phyloP scores from a whole-genome alignment of 176 grass and related monocot genomes.

The Cenchrus fungigraminus region DNA sequence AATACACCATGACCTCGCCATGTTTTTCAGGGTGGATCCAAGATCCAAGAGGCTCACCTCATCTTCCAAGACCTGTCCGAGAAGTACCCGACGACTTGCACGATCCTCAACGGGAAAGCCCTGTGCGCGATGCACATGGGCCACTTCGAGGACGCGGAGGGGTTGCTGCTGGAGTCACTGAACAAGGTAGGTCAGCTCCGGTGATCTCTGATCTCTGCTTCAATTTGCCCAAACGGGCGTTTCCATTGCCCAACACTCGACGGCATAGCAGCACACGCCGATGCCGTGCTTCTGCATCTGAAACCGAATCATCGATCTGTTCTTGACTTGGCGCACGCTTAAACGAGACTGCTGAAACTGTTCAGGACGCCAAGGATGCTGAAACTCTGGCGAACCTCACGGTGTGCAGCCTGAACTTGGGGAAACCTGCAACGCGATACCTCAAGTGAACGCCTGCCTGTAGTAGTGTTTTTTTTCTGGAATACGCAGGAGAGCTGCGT shows the following conservation, averaged over 20 bases:
- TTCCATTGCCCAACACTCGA: not conserved
- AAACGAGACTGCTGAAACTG: not conserved
- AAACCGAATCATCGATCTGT: not conserved
- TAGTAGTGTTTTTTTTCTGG: too few relatives aligned
- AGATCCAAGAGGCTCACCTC: conserved; percentile 77
- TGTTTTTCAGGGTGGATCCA: conserved; percentile 65
- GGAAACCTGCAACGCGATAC: conserved; percentile 72
- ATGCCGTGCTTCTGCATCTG: not conserved
- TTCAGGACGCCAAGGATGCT: conserved; percentile 78
- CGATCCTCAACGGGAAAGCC: conserved; percentile 82
- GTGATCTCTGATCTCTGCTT: not conserved
- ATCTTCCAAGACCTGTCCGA: conserved; percentile 85
- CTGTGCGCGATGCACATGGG: conserved; percentile 80
- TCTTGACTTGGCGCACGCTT: not conserved
- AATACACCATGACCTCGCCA: not conserved
- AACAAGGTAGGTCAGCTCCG: conserved; percentile 74
- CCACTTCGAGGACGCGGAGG: conserved; percentile 73
- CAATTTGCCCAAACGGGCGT: not conserved
- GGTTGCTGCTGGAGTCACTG: conserved; percentile 71
- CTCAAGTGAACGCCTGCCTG: conserved; percentile 42
- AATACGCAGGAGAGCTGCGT: too few relatives aligned
- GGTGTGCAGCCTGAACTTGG: conserved; percentile 78
- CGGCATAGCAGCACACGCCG: not conserved
- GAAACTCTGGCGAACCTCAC: conserved; percentile 76
- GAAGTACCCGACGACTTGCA: conserved; percentile 73